Evolutionary conservation across 257 asterid species (phyloP).

Genomic region (Marsdenia floribunda): DNA sequence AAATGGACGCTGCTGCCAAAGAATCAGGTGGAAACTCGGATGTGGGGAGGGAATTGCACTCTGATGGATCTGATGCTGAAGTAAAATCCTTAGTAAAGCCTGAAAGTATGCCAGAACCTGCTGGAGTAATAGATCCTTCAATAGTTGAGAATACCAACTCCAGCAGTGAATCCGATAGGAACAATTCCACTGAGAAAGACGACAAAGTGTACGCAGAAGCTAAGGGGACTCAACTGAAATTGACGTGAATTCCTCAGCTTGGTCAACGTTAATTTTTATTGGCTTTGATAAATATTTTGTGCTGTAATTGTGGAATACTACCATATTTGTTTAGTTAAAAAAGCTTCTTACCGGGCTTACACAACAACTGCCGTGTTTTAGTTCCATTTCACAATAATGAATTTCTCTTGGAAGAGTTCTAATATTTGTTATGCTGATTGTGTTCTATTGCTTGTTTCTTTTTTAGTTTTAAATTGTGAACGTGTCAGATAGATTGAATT

Average conservation of each 20-base stretch:
- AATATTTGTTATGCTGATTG: too few relatives aligned
- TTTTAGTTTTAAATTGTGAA: too few relatives aligned
- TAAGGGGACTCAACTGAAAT: slow-evolving; percentile 6
- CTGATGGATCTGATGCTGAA: slow-evolving; percentile 23
- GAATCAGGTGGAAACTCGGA: slow-evolving; percentile 31
- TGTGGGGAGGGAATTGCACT: slow-evolving; percentile 23
- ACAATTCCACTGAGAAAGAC: slow-evolving; percentile 4
- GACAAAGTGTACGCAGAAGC: not conserved
- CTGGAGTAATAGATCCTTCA: slow-evolving; percentile 21
- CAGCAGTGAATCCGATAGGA: slow-evolving; percentile 13
- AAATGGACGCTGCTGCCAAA: slow-evolving; percentile 45
- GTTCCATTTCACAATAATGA: not conserved
- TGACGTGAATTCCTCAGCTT: slow-evolving; percentile 18
- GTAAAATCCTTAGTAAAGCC: slow-evolving; percentile 22
- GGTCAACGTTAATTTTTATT: not conserved
- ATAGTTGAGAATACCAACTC: slow-evolving; percentile 24
- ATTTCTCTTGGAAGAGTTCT: too few relatives aligned
- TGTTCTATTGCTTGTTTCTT: too few relatives aligned
- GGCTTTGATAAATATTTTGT: not conserved
- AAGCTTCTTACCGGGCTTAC: not conserved
- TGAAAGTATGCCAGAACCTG: slow-evolving; percentile 21
- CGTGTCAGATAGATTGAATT: too few relatives aligned
- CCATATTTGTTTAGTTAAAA: not conserved
- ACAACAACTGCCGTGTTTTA: not conserved
- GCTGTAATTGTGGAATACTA: not conserved